Percentiles rank a stretch among this genome's conserved stretches.
Conservation (phyloP, 2,329 filamentous ascomycete species). For the Fusarium concolor region DNA sequence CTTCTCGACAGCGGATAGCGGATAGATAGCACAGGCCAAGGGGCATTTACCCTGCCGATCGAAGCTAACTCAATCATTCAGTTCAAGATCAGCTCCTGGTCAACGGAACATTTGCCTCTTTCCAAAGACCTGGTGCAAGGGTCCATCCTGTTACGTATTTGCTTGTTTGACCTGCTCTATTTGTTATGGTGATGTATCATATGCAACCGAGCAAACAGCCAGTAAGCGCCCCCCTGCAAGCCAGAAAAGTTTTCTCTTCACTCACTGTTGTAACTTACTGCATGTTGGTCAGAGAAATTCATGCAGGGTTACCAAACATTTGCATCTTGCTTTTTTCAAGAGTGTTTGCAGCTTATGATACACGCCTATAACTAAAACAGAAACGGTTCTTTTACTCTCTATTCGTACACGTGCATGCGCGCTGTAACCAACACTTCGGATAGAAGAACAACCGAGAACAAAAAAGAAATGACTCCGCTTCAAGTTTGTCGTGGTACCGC, state of each 20-base stretch:
- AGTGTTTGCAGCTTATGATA: slow-evolving; percentile 11
- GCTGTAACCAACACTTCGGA: slow-evolving; percentile 2
- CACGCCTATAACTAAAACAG: not conserved
- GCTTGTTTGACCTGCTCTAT: slow-evolving; percentile 7
- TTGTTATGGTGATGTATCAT: slow-evolving; percentile 10
- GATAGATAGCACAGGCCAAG: not conserved
- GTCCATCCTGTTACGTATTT: slow-evolving; percentile 8
- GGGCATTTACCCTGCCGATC: slow-evolving; percentile 14
- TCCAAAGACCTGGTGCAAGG: slow-evolving; percentile 1
- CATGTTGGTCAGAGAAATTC: slow-evolving; percentile 4
- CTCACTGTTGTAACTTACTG: not conserved
- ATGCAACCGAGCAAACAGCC: slow-evolving; percentile 1
- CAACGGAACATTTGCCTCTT: not conserved
- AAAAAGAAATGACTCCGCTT: slow-evolving; percentile 1
- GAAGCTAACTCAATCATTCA: not conserved
- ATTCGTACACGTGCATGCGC: slow-evolving; percentile 14
- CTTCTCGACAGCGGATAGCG: not conserved
- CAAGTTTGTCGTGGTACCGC: not conserved
- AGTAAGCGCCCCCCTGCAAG: not conserved
- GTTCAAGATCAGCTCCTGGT: not conserved
- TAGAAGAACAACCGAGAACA: not conserved
- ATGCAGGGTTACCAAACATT: slow-evolving; percentile 12
- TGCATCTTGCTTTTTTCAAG: not conserved
- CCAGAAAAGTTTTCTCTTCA: slow-evolving; percentile 11
- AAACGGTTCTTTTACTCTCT: not conserved